Evolutionary conservation across 1,284 basidiomycete species (phyloP), one percentile per base, ranked within the genome.

Genomic region (Moesziomyces aphidis): DNA sequence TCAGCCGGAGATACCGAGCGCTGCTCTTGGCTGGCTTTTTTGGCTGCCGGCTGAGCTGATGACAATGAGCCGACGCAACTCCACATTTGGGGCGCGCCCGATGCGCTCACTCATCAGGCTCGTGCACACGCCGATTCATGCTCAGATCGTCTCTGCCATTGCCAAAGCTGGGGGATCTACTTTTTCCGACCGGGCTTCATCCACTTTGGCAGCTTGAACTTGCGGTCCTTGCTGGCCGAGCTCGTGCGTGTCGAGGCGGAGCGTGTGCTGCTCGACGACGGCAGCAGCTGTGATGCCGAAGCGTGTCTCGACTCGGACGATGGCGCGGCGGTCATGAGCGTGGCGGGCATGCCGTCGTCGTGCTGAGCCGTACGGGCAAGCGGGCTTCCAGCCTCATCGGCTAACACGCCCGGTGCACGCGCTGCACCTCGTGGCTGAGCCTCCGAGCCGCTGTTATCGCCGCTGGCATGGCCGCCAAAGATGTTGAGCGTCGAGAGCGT

Each of bases 171-270:
- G 34, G 13, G 2, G 39, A 19, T 34, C 43, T 55, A 34, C 39
- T 59, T 73, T 28, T 56, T 67, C 23, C 52, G 49, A 10, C 54
- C 39, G 17, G 53, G 61, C 50, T 65, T 73, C 56, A 73, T 48
- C 71, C 71, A 73, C 21, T 52, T 68, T 13, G 71, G 71, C 52
- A 73, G 45, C 51, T 58, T 64, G 21, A 73, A 59, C 55, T 73
- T 73, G 50, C 55, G 56, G 17, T 57, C 58, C 42, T 57, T 69
- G 31, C 46, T 42, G 39, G 39, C 39, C 19, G 62, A 61, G 45
- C 61, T 63, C 1, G 49, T 52, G 34, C 45, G 45, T 17, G 60
- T 55, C 7, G 65, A 61, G 1, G 54, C 36, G 5, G 56, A 63
- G 21, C 54, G 52, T n/a, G 63, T 73, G 57, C 62, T 72, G 56